A percentile compares a stretch with the other conserved stretches of the same genome.
Evolutionary conservation across 2,329 filamentous ascomycete species (phyloP).

Genomic region (Celoporthe dispersa): DNA sequence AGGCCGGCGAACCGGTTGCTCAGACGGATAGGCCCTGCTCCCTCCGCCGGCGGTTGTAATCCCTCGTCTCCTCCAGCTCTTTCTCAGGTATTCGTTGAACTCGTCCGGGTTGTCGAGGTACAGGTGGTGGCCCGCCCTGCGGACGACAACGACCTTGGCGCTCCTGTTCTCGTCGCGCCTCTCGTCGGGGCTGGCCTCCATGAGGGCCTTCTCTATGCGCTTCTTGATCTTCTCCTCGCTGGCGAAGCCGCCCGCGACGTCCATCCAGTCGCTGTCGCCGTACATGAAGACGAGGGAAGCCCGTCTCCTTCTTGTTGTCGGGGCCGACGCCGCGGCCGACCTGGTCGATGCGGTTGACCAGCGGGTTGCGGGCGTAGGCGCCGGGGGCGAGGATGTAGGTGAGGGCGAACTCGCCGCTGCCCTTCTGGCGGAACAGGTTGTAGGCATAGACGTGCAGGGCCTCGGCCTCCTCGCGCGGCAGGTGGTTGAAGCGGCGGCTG

Average conservation of each 20-base stretch:
- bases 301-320: conserved; percentile 56
- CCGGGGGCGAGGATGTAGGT: conserved; percentile 92
- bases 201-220: conserved; percentile 63
- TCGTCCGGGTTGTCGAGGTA: conserved; percentile 64
- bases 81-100: conserved; percentile 58
- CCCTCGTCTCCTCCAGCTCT: conserved; percentile 57
- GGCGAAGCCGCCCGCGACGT: conserved; percentile 81
- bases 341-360: conserved; percentile 84
- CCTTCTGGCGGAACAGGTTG: conserved; percentile 88
- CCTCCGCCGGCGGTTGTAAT: conserved; percentile 31
- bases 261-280: conserved; percentile 99
- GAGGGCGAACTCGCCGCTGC: conserved; percentile 91
- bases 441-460: conserved; percentile 93
- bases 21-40: conserved; percentile 17
- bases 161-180: conserved; percentile 74
- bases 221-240: conserved; percentile 79
- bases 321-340: conserved; percentile 72
- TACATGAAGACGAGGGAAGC: conserved; percentile 92
- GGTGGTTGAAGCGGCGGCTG: conserved; percentile 85
- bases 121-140: conserved; percentile 62
- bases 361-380: conserved; percentile 84
- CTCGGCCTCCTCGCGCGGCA: conserved; percentile 78
- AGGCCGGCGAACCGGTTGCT: background rate
- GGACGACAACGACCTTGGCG: conserved; percentile 80
- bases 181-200: conserved; percentile 69